These are phyloP conservation scores for Penicillium paxilli DNA, from an alignment of 495 filamentous ascomycete genomes.

Conservation along the genomic window DNA sequence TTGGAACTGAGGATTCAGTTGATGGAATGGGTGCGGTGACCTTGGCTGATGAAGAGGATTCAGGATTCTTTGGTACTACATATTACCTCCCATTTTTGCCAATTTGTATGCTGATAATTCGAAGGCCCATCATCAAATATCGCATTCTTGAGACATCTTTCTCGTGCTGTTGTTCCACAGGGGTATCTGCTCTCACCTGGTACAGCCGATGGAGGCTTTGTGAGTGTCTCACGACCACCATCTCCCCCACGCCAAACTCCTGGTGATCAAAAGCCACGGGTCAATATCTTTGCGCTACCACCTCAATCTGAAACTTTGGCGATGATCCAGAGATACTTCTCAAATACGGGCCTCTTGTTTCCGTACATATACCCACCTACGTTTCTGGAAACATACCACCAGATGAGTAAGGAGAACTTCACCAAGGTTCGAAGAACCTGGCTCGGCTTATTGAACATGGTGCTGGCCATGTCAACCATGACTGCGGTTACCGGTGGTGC, in stretches of 20 bases:
- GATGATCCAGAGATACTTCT: slow-evolving; percentile 36
- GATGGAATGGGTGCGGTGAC: slow-evolving; percentile 46
- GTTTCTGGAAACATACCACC: slow-evolving; percentile 38
- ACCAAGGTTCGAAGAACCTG: slow-evolving; percentile 46
- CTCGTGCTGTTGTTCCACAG: slow-evolving; percentile 21
- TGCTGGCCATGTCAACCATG: slow-evolving; percentile 70
- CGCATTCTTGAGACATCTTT: slow-evolving; percentile 43
- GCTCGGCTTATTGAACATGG: slow-evolving; percentile 72
- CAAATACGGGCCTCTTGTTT: slow-evolving; percentile 41
- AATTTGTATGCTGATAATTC: slow-evolving; percentile 8
- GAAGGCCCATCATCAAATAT: slow-evolving; percentile 51
- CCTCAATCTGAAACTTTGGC: slow-evolving; percentile 14
- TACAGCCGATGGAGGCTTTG: slow-evolving; percentile 16
- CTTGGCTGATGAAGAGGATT: slow-evolving; percentile 45
- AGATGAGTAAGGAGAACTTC: slow-evolving; percentile 30
- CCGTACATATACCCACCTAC: slow-evolving; percentile 38
- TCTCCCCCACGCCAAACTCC: slow-evolving; percentile 4
- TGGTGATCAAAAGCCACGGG: not conserved
- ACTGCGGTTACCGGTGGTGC: slow-evolving; percentile 39
- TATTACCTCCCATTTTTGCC: not conserved
- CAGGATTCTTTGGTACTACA: slow-evolving; percentile 49
- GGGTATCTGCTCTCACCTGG: slow-evolving; percentile 5
- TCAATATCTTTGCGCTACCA: slow-evolving; percentile 27
- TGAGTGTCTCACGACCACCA: slow-evolving; percentile 25
- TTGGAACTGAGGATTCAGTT: slow-evolving; percentile 30